Evolutionary conservation across 176 grass and related monocot species (phyloP), one percentile per base, ranked within the genome.

Genomic region (Aegilops umbellulata): DNA sequence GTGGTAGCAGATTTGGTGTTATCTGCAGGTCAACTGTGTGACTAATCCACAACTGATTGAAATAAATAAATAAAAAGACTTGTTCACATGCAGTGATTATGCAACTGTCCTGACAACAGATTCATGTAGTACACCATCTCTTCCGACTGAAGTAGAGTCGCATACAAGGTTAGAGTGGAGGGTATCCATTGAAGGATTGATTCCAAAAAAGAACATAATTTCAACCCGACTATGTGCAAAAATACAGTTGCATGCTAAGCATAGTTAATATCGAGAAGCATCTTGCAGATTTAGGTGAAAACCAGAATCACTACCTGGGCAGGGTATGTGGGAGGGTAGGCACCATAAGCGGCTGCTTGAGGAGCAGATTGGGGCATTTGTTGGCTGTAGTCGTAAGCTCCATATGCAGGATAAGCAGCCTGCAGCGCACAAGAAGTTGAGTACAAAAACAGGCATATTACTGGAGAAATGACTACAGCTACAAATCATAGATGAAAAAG

Each of bases 261-360:
- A 22, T 22, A 20, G 17, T 20, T 58, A 77, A 81, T 53, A 67
- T 32, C 39, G 15, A 83, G 19, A 85, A 82, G 41, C 4, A 49
- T 35, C 69, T 53, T 64, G 68, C 25, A 81, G 77, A 77, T 68
- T 39, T 78, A 47, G 29, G 41, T 13, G 46, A 3, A 76, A 83
- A 84, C 25, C 22, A 85, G 19, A 63, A 51, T 60, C 11, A 14
- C 47, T 87, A 97, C 95, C 93, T 97, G 91, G 24, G 89, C 76
- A 27, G 89, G 65, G 84, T 97, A 97, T 39, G 93, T 42, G 67
- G 90, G 82, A 87, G 95, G 86, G 86, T 94, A 97, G 34, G 85
- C 87, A 74, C 87, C 84, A 69, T 94, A 92, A 29, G 91, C 86
- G 85, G 91, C 89, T 57, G 82, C 74, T 73, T 92, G 90, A 87